Conservation (phyloP, 257 asterid species). For the Nicotiana obtusifolia region DNA sequence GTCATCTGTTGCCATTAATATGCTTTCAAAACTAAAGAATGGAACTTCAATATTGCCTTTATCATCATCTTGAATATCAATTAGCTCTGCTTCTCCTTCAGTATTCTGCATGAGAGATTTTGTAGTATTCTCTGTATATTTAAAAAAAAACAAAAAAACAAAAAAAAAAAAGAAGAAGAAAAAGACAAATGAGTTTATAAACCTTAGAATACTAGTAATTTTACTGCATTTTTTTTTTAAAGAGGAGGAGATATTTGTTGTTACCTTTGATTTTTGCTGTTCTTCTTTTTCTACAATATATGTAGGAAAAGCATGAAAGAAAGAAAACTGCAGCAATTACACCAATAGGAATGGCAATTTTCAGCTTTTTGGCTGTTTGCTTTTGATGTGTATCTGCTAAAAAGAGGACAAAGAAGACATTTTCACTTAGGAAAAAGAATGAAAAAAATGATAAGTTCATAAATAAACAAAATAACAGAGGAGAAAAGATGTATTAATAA, state of each 20-base stretch:
- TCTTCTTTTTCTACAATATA: neutral
- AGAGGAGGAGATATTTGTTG: neutral
- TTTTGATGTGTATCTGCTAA: neutral
- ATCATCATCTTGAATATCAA: slow-evolving; percentile 6
- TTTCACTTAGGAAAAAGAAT: neutral
- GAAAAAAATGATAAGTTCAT: neutral
- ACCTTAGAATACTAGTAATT: neutral
- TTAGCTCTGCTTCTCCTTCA: neutral
- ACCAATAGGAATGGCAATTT: neutral
- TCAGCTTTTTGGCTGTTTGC: neutral
- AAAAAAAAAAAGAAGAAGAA: no score
- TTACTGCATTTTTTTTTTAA: neutral
- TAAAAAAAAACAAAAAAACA: neutral
- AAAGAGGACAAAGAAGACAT: neutral
- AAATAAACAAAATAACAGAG: neutral
- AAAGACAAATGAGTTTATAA: neutral
- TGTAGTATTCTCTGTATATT: neutral
- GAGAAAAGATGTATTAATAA: no score
- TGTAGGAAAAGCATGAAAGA: neutral
- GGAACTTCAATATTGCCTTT: neutral
- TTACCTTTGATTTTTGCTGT: slow-evolving; percentile 5
- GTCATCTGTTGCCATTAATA: slow-evolving; percentile 2
- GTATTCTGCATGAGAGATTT: neutral
- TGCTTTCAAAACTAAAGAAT: neutral
- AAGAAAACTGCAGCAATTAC: neutral